A percentile compares a stretch with the other conserved stretches of the same genome.
phyloP scores from a whole-genome alignment of 352 stramenopile species.

The Phytophthora podocarpi region DNA sequence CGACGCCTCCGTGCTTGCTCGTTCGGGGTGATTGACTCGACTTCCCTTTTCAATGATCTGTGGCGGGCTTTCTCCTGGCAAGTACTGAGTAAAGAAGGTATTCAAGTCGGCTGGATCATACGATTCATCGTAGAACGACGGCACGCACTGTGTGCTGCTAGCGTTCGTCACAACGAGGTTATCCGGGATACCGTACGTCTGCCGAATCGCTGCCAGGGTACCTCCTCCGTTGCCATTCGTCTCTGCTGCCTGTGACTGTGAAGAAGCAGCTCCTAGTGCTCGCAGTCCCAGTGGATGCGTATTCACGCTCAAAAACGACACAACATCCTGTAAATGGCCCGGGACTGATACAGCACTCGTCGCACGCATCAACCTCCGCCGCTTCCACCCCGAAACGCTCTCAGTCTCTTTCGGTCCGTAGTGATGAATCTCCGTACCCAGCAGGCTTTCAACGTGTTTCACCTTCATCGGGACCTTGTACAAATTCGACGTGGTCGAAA shows the following conservation, averaged over 20 bases:
- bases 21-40: conserved; percentile 46
- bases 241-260: conserved; percentile 18
- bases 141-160: conserved; percentile 61
- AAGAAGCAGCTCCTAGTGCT: conserved; percentile 41
- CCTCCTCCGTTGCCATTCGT: conserved; percentile 11
- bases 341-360: conserved; percentile 40
- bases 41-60: conserved; percentile 59
- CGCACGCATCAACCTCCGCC: conserved; percentile 50
- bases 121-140: conserved; percentile 81
- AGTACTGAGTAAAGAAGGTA: conserved; percentile 59
- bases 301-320: conserved; percentile 78
- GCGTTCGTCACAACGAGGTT: conserved; percentile 72
- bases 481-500: conserved; percentile 52
- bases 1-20: conserved; percentile 74
- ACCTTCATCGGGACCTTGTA: conserved; percentile 49
- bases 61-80: conserved; percentile 52
- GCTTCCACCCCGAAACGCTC: background rate
- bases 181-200: conserved; percentile 68
- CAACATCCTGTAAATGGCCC: conserved; percentile 37
- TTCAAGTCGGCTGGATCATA: conserved; percentile 63
- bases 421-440: conserved; percentile 58
- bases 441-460: conserved; percentile 50
- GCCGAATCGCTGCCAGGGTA: conserved; percentile 55
- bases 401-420: conserved; percentile 29
- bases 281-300: conserved; percentile 63